Percentiles rank a stretch among this genome's conserved stretches.
Evolutionary conservation across 495 filamentous ascomycete species (phyloP).

Genomic region (Emericellopsis terricola): DNA sequence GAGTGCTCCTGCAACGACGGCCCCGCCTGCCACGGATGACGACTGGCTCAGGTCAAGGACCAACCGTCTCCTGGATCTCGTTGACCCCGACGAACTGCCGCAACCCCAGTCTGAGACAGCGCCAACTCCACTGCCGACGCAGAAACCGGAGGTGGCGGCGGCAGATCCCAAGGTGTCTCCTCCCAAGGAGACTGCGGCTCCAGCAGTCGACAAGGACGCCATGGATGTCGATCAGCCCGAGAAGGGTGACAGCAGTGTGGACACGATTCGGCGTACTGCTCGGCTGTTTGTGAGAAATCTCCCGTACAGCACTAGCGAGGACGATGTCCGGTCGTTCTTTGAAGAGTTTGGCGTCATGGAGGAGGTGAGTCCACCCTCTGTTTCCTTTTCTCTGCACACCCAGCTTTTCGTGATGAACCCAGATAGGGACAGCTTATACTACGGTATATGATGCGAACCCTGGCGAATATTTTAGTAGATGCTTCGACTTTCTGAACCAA

Average conservation of each 20-base stretch:
- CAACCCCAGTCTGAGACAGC: too few relatives aligned
- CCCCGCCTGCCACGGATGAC: slow-evolving; percentile 41
- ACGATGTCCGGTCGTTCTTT: slow-evolving; percentile 58
- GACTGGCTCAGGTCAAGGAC: slow-evolving; percentile 92
- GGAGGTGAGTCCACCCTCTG: slow-evolving; percentile 51
- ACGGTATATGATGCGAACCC: slow-evolving; percentile 36
- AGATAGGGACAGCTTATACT: slow-evolving; percentile 99
- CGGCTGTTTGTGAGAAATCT: slow-evolving; percentile 83
- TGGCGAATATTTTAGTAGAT: slow-evolving; percentile 50
- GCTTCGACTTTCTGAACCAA: slow-evolving; percentile 31
- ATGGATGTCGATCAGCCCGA: slow-evolving; percentile 1
- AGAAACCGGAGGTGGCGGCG: too few relatives aligned
- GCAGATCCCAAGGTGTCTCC: too few relatives aligned
- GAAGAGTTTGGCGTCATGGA: slow-evolving; percentile 50
- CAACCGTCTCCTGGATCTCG: slow-evolving; percentile 71
- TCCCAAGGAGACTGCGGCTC: slow-evolving; percentile 5
- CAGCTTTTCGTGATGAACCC: slow-evolving; percentile 74
- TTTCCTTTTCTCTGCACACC: slow-evolving; percentile 6
- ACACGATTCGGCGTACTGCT: slow-evolving; percentile 36
- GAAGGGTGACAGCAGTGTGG: slow-evolving; percentile 11
- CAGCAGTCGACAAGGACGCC: slow-evolving; percentile 2
- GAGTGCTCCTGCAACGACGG: too few relatives aligned
- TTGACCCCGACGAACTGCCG: slow-evolving; percentile 37
- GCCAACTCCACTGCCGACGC: too few relatives aligned
- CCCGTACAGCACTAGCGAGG: slow-evolving; percentile 59